Evolutionary conservation across 176 grass and related monocot genomes (phyloP).

Genomic region (Oryza officinalis): DNA sequence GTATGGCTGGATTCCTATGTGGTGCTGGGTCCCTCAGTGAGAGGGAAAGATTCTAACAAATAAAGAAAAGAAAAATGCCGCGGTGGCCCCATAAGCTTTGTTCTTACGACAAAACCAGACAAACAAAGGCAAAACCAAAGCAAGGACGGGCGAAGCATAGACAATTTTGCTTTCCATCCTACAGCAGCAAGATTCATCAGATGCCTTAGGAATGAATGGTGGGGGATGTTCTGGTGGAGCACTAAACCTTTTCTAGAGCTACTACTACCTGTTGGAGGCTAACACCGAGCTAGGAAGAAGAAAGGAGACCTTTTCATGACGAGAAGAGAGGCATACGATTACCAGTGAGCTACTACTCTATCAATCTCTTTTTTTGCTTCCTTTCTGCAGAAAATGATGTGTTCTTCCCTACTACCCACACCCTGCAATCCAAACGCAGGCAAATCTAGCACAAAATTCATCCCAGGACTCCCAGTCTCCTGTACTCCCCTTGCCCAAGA

Average conservation of each 20-base stretch:
- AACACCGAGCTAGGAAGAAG: slow-evolving; percentile 33
- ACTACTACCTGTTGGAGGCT: slow-evolving; percentile 22
- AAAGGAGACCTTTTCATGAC: slow-evolving; percentile 30
- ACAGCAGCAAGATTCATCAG: slow-evolving; percentile 43
- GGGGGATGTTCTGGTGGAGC: slow-evolving; percentile 34
- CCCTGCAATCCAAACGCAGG: slow-evolving; percentile 17
- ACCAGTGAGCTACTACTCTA: slow-evolving; percentile 56
- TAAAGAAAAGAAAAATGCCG: slow-evolving; percentile 36
- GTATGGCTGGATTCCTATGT: slow-evolving; percentile 53
- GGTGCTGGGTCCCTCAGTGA: slow-evolving; percentile 44
- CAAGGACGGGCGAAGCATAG: slow-evolving; percentile 29
- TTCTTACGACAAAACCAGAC: slow-evolving; percentile 51
- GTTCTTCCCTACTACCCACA: slow-evolving; percentile 22
- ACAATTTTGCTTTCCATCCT: slow-evolving; percentile 43
- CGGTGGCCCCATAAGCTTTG: slow-evolving; percentile 44
- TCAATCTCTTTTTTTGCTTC: slow-evolving; percentile 53
- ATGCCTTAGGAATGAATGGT: slow-evolving; percentile 45
- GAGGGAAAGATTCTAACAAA: slow-evolving; percentile 81
- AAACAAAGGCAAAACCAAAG: slow-evolving; percentile 39
- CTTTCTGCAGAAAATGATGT: slow-evolving; percentile 61
- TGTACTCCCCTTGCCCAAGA: slow-evolving; percentile 30
- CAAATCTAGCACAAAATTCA: slow-evolving; percentile 34
- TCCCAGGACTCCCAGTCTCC: slow-evolving; percentile 2
- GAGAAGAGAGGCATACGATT: slow-evolving; percentile 38
- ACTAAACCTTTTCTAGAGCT: slow-evolving; percentile 42